A percentile compares a stretch with the other conserved stretches of the same genome.
phyloP scores from a whole-genome alignment of 164 flowering plant genomes.

The Vitis cinerea region DNA sequence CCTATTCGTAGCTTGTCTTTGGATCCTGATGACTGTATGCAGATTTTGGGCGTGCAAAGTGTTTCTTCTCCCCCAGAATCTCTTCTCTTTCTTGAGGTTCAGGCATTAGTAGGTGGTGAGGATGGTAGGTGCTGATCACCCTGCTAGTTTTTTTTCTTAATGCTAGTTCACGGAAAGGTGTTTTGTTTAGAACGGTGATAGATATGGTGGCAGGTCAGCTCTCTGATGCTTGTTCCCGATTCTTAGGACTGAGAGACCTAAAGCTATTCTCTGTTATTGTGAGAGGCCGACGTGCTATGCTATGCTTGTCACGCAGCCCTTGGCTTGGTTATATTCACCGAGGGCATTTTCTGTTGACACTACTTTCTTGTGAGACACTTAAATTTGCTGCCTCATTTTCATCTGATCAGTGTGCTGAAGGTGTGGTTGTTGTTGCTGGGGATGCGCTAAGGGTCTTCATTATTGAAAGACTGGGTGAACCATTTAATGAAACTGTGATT shows the following conservation, averaged over 20 bases:
- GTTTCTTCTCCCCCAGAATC: constrained; percentile 96
- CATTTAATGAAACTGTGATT: constrained; percentile 88
- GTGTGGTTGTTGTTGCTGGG: no score
- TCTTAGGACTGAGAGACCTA: constrained; percentile 88
- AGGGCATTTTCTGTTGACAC: constrained; percentile 43
- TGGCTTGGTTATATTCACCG: constrained; percentile 98
- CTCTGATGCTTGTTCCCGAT: constrained; percentile 96
- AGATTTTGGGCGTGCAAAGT: background rate
- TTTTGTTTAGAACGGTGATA: constrained; percentile 88
- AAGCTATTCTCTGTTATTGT: constrained; percentile 81
- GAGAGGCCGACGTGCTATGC: constrained; percentile 89
- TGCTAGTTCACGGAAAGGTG: constrained; percentile 93
- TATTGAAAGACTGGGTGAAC: constrained; percentile 29
- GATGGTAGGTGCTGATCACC: constrained; percentile 93
- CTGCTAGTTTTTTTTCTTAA: constrained; percentile 94
- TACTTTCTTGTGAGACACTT: no score
- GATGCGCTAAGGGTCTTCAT: no score
- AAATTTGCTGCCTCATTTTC: no score
- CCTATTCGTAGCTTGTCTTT: constrained; percentile 62
- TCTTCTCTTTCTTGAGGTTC: constrained; percentile 92
- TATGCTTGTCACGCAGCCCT: constrained; percentile 92
- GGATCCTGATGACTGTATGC: no score
- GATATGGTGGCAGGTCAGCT: constrained; percentile 99
- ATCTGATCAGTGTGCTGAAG: no score
- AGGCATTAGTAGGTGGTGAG: constrained; percentile 90